phyloP scores from a whole-genome alignment of 192 early-diverging fungal species.

The Mortierella alpina region DNA sequence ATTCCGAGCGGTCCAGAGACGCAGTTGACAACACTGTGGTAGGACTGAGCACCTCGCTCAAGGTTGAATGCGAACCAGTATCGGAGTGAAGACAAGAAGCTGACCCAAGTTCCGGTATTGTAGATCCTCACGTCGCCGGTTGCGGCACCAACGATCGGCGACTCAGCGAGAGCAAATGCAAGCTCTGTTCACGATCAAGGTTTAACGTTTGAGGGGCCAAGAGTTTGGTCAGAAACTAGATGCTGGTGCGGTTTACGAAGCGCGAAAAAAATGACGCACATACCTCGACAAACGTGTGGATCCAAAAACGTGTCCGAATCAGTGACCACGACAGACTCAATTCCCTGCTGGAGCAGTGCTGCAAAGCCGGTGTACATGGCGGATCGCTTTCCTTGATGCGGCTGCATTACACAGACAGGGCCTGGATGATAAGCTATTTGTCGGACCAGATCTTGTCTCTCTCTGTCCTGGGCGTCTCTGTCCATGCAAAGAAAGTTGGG shows the following conservation, averaged over 20 bases:
- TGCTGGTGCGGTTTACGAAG: no score
- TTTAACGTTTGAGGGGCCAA: no score
- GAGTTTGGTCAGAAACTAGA: no score
- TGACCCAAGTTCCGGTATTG: slow-evolving; percentile 64
- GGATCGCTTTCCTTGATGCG: slow-evolving; percentile 63
- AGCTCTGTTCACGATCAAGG: slow-evolving; percentile 40
- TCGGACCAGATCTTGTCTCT: slow-evolving; percentile 27
- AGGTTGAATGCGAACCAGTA: slow-evolving; percentile 78
- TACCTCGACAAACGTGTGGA: slow-evolving; percentile 53
- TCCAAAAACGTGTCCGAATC: slow-evolving; percentile 74
- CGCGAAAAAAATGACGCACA: not conserved
- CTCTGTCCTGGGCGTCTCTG: slow-evolving; percentile 12
- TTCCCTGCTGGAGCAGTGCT: slow-evolving; percentile 51
- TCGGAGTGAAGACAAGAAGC: slow-evolving; percentile 69
- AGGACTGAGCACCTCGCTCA: slow-evolving; percentile 70
- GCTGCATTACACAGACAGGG: slow-evolving; percentile 60
- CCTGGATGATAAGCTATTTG: slow-evolving; percentile 44
- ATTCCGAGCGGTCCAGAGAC: slow-evolving; percentile 75
- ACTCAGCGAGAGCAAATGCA: slow-evolving; percentile 61
- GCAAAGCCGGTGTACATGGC: slow-evolving; percentile 68
- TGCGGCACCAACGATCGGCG: slow-evolving; percentile 63
- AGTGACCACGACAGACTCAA: slow-evolving; percentile 68
- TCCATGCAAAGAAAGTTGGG: slow-evolving; percentile 47
- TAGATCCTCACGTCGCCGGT: slow-evolving; percentile 62
- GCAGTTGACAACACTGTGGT: slow-evolving; percentile 67